Percentiles rank a stretch among this genome's conserved stretches.
These are phyloP conservation scores for Hyphopichia khmerensis DNA, from an alignment of 1,139 yeast genomes.

Conservation along the genomic window DNA sequence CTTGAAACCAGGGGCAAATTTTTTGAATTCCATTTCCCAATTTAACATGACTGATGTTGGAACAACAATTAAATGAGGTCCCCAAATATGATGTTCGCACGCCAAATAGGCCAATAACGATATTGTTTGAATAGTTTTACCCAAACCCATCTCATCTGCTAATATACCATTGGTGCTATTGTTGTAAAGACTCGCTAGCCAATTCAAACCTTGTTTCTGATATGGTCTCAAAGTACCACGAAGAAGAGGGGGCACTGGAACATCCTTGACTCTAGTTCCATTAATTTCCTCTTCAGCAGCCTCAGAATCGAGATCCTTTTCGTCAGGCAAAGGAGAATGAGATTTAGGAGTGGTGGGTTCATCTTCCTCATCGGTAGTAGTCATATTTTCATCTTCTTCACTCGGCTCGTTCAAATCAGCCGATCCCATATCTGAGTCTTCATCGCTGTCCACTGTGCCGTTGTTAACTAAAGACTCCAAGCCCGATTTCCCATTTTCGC, in stretches of 20 bases:
- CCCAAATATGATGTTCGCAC: conserved; percentile 93
- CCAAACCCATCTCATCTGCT: conserved; percentile 99
- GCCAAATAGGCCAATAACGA: conserved; percentile 85
- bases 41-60: conserved; percentile 98
- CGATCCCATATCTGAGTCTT: conserved; percentile 6
- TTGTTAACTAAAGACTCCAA: conserved; percentile 21
- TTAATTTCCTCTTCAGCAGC: conserved; percentile 37
- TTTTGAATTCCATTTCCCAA: conserved; percentile 99
- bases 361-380: conserved; percentile 25
- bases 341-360: conserved; percentile 28
- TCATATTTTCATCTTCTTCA: conserved; percentile 22
- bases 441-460: conserved; percentile 10
- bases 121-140: conserved; percentile 95
- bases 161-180: conserved; percentile 93
- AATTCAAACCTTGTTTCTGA: conserved; percentile 94
- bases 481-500: conserved; percentile 12
- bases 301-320: conserved; percentile 15
- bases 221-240: conserved; percentile 86
- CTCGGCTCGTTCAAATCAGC: conserved; percentile 16
- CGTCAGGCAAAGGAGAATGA: conserved; percentile 7
- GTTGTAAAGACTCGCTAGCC: conserved; percentile 93
- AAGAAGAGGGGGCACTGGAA: conserved; percentile 63
- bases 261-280: conserved; percentile 61
- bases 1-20: conserved; percentile 98
- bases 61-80: conserved; percentile 94